Percentiles rank a stretch among this genome's conserved stretches.
Evolutionary conservation across 2,329 filamentous ascomycete species (phyloP).

Genomic region (Nemania serpens): DNA sequence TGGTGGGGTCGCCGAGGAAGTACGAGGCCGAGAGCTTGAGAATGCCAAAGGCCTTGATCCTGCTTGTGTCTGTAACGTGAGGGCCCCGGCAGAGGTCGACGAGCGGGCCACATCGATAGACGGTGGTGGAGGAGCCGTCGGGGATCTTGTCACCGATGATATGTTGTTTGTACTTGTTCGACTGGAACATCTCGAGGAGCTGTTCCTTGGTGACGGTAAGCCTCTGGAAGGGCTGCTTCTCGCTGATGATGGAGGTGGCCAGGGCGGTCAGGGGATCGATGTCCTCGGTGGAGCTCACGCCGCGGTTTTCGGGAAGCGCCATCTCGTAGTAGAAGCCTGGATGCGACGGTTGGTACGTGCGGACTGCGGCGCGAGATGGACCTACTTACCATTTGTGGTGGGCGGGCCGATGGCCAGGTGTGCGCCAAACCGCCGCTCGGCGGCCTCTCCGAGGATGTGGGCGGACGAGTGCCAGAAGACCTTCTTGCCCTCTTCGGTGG

Average conservation of each 20-base stretch:
- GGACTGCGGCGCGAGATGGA: too few species aligned
- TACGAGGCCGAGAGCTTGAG: slow-evolving; percentile 80
- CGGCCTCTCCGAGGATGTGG: slow-evolving; percentile 89
- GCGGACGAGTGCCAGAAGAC: slow-evolving; percentile 99
- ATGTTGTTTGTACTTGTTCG: slow-evolving; percentile 94
- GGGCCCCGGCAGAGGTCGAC: slow-evolving; percentile 96
- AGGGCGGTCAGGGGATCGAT: slow-evolving; percentile 20
- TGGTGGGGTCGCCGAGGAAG: slow-evolving; percentile 90
- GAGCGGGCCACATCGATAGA: slow-evolving; percentile 90
- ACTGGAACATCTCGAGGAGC: slow-evolving; percentile 65
- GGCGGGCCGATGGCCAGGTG: slow-evolving; percentile 92
- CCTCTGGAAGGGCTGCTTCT: slow-evolving; percentile 29
- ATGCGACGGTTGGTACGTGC: background rate
- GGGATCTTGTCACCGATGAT: slow-evolving; percentile 93
- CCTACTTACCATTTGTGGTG: slow-evolving; percentile 69
- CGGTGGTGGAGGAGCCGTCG: slow-evolving; percentile 88
- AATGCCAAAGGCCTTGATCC: slow-evolving; percentile 93
- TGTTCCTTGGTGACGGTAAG: slow-evolving; percentile 22
- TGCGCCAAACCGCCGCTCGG: slow-evolving; percentile 88
- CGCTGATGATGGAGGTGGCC: slow-evolving; percentile 18
- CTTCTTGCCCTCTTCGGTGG: slow-evolving; percentile 73
- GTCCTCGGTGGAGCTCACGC: slow-evolving; percentile 26
- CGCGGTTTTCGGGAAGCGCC: slow-evolving; percentile 62
- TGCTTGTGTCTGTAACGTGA: slow-evolving; percentile 89
- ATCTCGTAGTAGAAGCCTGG: slow-evolving; percentile 92